A percentile compares a stretch with the other conserved stretches of the same genome.
Conservation (phyloP, 2,329 filamentous ascomycete genomes). For the Colletotrichum lentis region DNA sequence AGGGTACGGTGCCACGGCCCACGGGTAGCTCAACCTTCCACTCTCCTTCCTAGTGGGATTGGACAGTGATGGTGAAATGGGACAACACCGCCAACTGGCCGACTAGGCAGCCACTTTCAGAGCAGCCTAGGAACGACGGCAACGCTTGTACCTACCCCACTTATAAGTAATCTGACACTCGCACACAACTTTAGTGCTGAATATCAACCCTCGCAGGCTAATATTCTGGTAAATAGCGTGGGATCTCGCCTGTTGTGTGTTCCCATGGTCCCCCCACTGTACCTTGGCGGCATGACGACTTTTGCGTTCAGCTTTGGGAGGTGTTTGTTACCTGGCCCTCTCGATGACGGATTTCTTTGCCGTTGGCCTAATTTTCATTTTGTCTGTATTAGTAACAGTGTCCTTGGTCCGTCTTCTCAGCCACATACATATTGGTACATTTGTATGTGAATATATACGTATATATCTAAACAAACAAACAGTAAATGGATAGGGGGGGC, state of each 20-base stretch:
- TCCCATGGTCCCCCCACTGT: no score
- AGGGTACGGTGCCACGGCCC: neutral
- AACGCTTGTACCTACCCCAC: neutral
- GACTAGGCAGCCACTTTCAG: conserved; percentile 11
- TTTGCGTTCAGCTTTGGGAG: neutral
- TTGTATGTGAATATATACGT: no score
- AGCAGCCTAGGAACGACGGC: neutral
- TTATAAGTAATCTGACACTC: neutral
- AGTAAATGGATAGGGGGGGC: no score
- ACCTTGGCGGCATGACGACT: neutral
- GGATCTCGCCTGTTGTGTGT: neutral
- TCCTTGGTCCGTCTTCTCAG: no score
- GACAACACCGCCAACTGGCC: neutral
- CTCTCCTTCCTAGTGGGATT: neutral
- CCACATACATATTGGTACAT: no score
- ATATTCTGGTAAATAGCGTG: neutral
- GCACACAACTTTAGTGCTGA: neutral
- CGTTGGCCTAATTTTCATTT: no score
- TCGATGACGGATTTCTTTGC: no score
- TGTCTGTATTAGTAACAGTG: no score
- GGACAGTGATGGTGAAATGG: neutral
- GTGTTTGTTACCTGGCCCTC: neutral
- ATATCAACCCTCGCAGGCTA: neutral
- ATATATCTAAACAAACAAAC: no score
- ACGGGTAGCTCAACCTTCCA: conserved; percentile 12